Conservation (phyloP, 495 filamentous ascomycete genomes). For the Copromyces sp. region DNA sequence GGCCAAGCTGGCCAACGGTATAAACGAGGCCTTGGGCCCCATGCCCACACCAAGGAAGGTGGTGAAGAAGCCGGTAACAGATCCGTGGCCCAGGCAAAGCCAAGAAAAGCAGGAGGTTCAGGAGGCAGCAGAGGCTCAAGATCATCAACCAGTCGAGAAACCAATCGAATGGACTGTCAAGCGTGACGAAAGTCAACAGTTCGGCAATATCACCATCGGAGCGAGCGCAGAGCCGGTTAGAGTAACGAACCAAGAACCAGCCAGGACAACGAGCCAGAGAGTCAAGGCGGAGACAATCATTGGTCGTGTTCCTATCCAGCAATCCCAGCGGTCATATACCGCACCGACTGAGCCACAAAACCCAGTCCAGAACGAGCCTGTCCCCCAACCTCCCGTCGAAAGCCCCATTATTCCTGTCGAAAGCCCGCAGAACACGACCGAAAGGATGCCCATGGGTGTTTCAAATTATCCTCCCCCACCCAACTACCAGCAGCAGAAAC, state of each 20-base stretch:
- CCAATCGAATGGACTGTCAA: neutral
- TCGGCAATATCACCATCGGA: neutral
- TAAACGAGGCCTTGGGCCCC: conserved; percentile 9
- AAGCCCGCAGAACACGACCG: neutral
- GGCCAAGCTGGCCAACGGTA: conserved; percentile 16
- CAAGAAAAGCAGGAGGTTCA: neutral
- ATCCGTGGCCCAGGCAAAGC: neutral
- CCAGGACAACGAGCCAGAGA: conserved; percentile 12
- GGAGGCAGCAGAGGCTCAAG: neutral
- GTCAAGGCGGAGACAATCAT: conserved; percentile 20
- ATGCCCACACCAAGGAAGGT: neutral
- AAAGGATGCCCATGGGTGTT: neutral
- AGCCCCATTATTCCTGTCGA: neutral
- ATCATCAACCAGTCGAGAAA: neutral
- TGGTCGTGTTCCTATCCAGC: conserved; percentile 10
- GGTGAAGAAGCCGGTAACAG: neutral
- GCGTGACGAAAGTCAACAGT: neutral
- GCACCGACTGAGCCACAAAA: neutral
- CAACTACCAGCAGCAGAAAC: neutral
- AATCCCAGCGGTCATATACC: neutral
- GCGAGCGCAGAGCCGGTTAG: neutral
- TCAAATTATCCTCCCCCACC: neutral
- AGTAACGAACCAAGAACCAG: conserved; percentile 9
- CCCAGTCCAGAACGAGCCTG: neutral
- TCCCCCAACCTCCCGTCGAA: neutral